Base-by-base conservation (phyloP, 2,329 filamentous ascomycete genomes). In the Uncinocarpus reesii region DNA sequence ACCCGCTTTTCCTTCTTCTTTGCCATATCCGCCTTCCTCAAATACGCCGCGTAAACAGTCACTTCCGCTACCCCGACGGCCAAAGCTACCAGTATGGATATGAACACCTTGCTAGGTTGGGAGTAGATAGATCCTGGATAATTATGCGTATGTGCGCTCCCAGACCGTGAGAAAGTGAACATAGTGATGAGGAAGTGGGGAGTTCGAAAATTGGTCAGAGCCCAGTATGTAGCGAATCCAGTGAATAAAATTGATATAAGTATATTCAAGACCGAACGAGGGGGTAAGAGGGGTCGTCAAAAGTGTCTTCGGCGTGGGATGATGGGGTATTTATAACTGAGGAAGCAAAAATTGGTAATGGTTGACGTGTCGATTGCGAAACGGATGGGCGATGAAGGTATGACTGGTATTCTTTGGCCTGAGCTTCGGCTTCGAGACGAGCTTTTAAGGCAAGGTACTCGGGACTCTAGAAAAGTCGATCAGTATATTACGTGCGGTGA, bases 401-500 rank as follows among this genome's bases (percentile, higher is more conserved):
- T 60, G 82, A 80, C 56, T 86, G 78, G 71, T 96, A 98, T 45
- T 79, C 76, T 52, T 83, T 79, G 55, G 81, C 77, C 71, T 96
- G 89, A 68, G 90, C 84, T 59, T 92, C 81, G 52, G 77, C 79
- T 53, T 87, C 86, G 16, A 98, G 79, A 13, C 83, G 80, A 20
- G 81, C 80, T 87, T 96, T 96, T 1, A 95, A 73, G 5, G 82
- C 83, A 64, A 86, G 85, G 70, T 90, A 96, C 67, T 94, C 84
- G 6, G 80, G 71, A 1, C 83, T 83, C 80, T 93, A 60, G 15
- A 10, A 6, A n/a, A n/a, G 16, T 24, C 29, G 2, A 28, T 41
- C 11, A 10, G 24, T 16, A 47, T 41, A 18, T 6, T 15, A 23
- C 2, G 21, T 31, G n/a, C 8, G 4, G 21, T 8, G 11, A 8